Percentiles rank a stretch among this genome's conserved stretches.
These are phyloP conservation scores for Taxillus chinensis DNA, from an alignment of 164 flowering plant genomes.

Conservation along the genomic window DNA sequence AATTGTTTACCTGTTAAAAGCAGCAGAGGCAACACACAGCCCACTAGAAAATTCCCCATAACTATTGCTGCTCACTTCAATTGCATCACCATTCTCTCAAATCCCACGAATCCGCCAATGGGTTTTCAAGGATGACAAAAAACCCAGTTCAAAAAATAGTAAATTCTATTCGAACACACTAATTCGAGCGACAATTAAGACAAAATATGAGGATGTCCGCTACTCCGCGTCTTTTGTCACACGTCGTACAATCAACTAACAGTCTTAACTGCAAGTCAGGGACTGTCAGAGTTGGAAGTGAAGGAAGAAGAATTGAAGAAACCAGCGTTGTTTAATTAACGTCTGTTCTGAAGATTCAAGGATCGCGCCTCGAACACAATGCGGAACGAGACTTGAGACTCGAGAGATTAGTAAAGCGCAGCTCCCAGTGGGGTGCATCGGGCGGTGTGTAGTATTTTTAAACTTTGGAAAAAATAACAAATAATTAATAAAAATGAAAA, in stretches of 20 bases:
- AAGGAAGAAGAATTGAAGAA: not conserved
- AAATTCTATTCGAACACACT: not conserved
- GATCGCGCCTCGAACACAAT: too few relatives aligned
- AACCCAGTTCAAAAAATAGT: not conserved
- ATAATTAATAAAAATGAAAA: too few relatives aligned
- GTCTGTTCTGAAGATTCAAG: too few relatives aligned
- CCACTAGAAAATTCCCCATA: slow-evolving; percentile 1
- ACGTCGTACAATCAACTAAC: too few relatives aligned
- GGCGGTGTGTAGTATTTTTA: too few relatives aligned
- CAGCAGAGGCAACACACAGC: slow-evolving; percentile 4
- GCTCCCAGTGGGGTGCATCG: too few relatives aligned
- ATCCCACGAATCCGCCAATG: not conserved
- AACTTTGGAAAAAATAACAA: too few relatives aligned
- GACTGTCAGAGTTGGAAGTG: not conserved
- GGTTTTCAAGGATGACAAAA: not conserved
- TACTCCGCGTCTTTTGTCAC: too few relatives aligned
- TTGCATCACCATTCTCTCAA: not conserved
- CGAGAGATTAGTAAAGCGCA: too few relatives aligned
- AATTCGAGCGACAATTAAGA: not conserved
- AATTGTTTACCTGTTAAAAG: not conserved
- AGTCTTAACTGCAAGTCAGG: not conserved
- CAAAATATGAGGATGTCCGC: not conserved
- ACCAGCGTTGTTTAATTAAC: too few relatives aligned
- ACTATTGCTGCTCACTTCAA: not conserved
- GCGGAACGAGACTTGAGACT: too few relatives aligned